Evolutionary conservation across 2,329 filamentous ascomycete species (phyloP), one percentile per base, ranked within the genome.

Genomic region (Thermochaetoides dissita): DNA sequence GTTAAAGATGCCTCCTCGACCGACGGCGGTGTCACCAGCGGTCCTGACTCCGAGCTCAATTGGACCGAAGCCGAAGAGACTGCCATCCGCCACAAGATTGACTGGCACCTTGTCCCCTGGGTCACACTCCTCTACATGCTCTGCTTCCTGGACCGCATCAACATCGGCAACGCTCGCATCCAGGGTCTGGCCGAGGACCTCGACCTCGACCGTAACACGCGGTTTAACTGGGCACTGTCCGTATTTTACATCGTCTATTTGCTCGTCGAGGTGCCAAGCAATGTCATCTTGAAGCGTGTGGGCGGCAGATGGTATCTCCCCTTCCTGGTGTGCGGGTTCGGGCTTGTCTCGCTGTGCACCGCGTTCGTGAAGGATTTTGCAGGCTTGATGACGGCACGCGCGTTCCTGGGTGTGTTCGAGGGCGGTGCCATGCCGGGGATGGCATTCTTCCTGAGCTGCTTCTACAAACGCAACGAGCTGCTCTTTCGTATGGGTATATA

Each of bases 201-300:
- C 3, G 47, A 66, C 5, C 63, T 76, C 8, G 49, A 55, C 12
- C n/a, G 3, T 12, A 65, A 67, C n/a, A 58, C 64, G 39, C 64
- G 65, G 9, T 75, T 74, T 62, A 76, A 76, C 53, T 72, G 69
- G 62, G 67, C 70, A 0, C 66, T 73, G 1, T 73, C 71, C 40
- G 66, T 73, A 45, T 74, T 76, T 60, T 76, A 74, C 57, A 68
- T 76, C 45, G 54, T 70, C 43, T 76, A 76, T 56, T 61, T 74
- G 40, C 56, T 70, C 29, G 61, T 74, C 45, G 72, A 76, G 51
- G 63, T 76, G 0, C 72, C 72, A 3, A 69, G 66, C 53, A 73
- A 75, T 51, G 64, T 74, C 44, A 37, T 74, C 5, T 60, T 76
- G 37, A 76, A 76, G 58, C 61, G 58, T 24, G 54, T 74, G 42